These are phyloP conservation scores for Pleurostoma richardsiae DNA, from an alignment of 2,329 filamentous ascomycete species.

Conservation along the genomic window DNA sequence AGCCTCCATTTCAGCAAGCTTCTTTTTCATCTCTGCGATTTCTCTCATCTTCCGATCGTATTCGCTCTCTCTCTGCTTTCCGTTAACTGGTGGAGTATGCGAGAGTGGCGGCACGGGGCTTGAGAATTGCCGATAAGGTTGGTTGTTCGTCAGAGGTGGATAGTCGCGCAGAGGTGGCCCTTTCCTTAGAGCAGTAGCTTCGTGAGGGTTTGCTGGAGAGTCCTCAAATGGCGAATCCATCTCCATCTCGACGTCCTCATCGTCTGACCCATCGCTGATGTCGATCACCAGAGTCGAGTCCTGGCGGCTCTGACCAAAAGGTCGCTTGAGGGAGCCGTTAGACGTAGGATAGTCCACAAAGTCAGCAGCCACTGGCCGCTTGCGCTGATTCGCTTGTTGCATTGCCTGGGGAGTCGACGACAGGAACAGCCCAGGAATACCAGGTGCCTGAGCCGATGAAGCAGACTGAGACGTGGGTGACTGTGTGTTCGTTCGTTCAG, in stretches of 20 bases:
- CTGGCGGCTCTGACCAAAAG: conserved; percentile 53
- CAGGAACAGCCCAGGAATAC: neutral
- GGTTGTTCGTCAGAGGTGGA: conserved; percentile 33
- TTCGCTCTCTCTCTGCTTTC: conserved; percentile 30
- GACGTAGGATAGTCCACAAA: conserved; percentile 52
- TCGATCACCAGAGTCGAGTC: conserved; percentile 72
- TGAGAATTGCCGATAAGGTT: conserved; percentile 29
- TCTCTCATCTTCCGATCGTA: conserved; percentile 48
- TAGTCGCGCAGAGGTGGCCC: conserved; percentile 36
- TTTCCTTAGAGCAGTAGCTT: conserved; percentile 20
- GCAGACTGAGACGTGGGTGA: neutral
- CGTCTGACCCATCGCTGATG: conserved; percentile 66
- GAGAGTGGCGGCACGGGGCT: conserved; percentile 28
- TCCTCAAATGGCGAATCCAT: conserved; percentile 50
- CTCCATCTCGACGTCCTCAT: conserved; percentile 64
- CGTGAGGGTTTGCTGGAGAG: conserved; percentile 19
- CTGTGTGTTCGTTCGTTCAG: neutral
- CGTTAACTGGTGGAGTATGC: conserved; percentile 10
- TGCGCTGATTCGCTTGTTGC: conserved; percentile 20
- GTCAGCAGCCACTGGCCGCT: conserved; percentile 59
- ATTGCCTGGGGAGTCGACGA: conserved; percentile 11
- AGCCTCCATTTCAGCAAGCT: conserved; percentile 54
- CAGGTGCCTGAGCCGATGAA: neutral
- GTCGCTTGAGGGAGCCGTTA: conserved; percentile 46
- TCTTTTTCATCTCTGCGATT: conserved; percentile 56